Percentiles rank a stretch among this genome's conserved stretches.
phyloP scores from a whole-genome alignment of 148 eudicot genomes.

The Rhododendron mucronatum region DNA sequence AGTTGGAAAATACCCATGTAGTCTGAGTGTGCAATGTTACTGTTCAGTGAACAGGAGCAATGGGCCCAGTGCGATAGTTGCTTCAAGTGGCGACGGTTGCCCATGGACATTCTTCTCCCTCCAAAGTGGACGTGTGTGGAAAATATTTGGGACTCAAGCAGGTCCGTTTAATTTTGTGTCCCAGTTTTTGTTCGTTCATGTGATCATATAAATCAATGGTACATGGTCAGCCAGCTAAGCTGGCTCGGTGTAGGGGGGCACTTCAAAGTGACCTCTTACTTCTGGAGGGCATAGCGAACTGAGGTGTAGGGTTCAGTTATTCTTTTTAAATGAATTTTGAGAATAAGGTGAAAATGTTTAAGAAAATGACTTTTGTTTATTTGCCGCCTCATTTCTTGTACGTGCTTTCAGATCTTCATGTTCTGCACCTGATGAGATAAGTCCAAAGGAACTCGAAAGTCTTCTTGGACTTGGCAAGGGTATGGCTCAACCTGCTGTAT shows the following conservation, averaged over 20 bases:
- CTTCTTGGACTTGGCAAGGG: constrained; percentile 44
- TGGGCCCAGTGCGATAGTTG: constrained; percentile 94
- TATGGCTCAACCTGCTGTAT: constrained; percentile 23
- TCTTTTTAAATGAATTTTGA: background rate
- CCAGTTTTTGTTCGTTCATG: background rate
- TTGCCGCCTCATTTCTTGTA: background rate
- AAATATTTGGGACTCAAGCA: constrained; percentile 74
- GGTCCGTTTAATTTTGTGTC: constrained; percentile 23
- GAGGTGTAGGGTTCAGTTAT: background rate
- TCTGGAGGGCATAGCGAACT: background rate
- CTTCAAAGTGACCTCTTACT: background rate
- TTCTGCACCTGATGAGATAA: constrained; percentile 57
- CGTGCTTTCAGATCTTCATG: constrained; percentile 60
- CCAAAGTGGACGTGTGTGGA: constrained; percentile 82
- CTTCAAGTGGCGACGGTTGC: constrained; percentile 82
- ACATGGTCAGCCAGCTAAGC: background rate
- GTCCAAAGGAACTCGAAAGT: constrained; percentile 50
- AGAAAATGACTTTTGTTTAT: background rate
- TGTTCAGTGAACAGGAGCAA: constrained; percentile 71
- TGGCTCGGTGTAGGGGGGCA: background rate
- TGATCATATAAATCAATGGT: background rate
- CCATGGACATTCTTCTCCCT: constrained; percentile 63
- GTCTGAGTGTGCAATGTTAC: background rate
- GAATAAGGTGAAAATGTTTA: background rate
- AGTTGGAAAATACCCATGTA: constrained; percentile 7